phyloP scores from a whole-genome alignment of 1,139 yeast genomes.

The Pneumocystis sp. region DNA sequence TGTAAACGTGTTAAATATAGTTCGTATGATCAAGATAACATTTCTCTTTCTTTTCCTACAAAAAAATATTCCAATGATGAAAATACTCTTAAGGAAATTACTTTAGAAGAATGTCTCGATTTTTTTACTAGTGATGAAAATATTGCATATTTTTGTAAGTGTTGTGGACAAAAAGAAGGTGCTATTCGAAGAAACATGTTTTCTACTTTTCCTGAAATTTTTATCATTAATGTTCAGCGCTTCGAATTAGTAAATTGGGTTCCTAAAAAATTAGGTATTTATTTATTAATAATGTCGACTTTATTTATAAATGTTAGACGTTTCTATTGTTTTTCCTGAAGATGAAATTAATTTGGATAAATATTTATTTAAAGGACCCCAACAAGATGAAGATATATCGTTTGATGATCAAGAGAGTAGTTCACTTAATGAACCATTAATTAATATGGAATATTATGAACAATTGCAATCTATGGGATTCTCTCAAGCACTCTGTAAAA shows the following conservation, averaged over 20 bases:
- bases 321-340: conserved; percentile 51
- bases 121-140: conserved; percentile 36
- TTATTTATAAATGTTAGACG: conserved; percentile 26
- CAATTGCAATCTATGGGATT: conserved; percentile 77
- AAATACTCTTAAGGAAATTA: conserved; percentile 35
- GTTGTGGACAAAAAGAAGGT: conserved; percentile 30
- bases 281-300: not conserved
- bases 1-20: conserved; percentile 50
- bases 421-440: conserved; percentile 39
- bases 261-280: conserved; percentile 46
- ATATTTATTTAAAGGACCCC: conserved; percentile 26
- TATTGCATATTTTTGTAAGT: conserved; percentile 55
- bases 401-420: conserved; percentile 23
- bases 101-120: conserved; percentile 39
- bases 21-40: conserved; percentile 46
- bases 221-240: conserved; percentile 62
- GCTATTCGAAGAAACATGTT: conserved; percentile 30
- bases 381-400: conserved; percentile 32
- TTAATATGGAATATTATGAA: conserved; percentile 32
- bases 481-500: conserved; percentile 45
- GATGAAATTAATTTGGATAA: conserved; percentile 27
- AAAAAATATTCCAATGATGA: conserved; percentile 28
- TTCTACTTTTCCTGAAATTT: conserved; percentile 50
- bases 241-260: conserved; percentile 81
- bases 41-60: conserved; percentile 49